Percentiles rank a stretch among this genome's conserved stretches.
phyloP scores from a whole-genome alignment of 1,284 basidiomycete species.

The Rhodofomes roseus region DNA sequence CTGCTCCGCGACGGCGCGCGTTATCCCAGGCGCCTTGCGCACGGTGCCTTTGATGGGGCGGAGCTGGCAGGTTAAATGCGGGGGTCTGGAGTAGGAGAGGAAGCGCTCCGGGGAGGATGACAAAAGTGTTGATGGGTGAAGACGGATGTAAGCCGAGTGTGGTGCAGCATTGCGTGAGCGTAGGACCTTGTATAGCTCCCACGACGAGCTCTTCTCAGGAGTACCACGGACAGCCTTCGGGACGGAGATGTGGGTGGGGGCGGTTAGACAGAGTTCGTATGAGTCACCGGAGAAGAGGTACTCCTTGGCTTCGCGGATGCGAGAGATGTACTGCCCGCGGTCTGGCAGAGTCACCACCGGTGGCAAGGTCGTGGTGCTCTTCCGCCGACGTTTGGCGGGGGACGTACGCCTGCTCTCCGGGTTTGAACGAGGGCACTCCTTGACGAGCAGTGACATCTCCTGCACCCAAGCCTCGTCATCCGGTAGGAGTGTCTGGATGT shows the following conservation, averaged over 20 bases:
- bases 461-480: conserved; percentile 59
- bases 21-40: conserved; percentile 60
- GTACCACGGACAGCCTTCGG: conserved; percentile 27
- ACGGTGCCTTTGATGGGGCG: conserved; percentile 96
- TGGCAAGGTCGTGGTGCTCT: conserved; percentile 10
- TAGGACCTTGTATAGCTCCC: conserved; percentile 71
- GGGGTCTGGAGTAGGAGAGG: conserved; percentile 75
- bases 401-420: neutral
- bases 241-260: conserved; percentile 56
- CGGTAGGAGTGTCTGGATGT: conserved; percentile 61
- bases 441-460: conserved; percentile 31
- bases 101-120: conserved; percentile 95
- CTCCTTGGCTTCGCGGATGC: conserved; percentile 74
- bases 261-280: conserved; percentile 96
- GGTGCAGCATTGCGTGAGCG: conserved; percentile 87
- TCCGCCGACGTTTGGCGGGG: conserved; percentile 2
- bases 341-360: conserved; percentile 48
- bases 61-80: conserved; percentile 69
- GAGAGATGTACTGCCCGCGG: conserved; percentile 61
- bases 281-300: conserved; percentile 84
- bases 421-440: conserved; percentile 5
- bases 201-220: conserved; percentile 43
- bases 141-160: conserved; percentile 81
- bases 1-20: conserved; percentile 60
- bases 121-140: conserved; percentile 59